Evolutionary conservation across 2,329 filamentous ascomycete species (phyloP).

Genomic region (Botrytis cinerea): DNA sequence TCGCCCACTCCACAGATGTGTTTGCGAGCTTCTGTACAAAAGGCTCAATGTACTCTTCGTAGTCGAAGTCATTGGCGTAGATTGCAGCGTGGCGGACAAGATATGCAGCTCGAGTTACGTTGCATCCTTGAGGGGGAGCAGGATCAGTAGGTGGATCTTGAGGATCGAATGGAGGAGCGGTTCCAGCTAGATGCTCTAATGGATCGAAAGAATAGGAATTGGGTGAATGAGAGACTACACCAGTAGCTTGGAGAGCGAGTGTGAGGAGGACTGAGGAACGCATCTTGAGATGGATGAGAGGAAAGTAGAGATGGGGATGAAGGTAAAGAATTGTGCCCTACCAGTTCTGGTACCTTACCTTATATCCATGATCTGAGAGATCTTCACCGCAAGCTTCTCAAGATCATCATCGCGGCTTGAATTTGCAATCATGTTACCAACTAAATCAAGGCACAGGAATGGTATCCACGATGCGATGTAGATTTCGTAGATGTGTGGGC

Average conservation of each 20-base stretch:
- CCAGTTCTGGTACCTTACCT: constrained; percentile 9
- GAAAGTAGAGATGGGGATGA: not conserved
- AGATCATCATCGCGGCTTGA: constrained; percentile 1
- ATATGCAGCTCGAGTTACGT: constrained; percentile 51
- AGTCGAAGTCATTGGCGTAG: constrained; percentile 55
- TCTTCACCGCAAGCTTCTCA: not conserved
- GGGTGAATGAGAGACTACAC: constrained; percentile 27
- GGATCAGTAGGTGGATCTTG: constrained; percentile 50
- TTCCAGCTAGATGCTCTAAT: constrained; percentile 51
- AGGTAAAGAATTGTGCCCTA: not conserved
- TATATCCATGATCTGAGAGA: constrained; percentile 19
- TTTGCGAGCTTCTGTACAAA: constrained; percentile 52
- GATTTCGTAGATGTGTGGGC: not conserved
- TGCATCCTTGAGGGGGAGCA: constrained; percentile 51
- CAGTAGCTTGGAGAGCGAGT: constrained; percentile 17
- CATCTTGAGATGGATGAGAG: constrained; percentile 14
- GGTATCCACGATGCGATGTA: not conserved
- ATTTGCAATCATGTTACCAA: not conserved
- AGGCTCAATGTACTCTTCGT: constrained; percentile 52
- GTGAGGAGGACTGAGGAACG: constrained; percentile 19
- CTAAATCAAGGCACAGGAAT: constrained; percentile 20
- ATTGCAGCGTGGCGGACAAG: constrained; percentile 54
- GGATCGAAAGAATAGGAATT: constrained; percentile 48
- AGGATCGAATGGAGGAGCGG: constrained; percentile 53
- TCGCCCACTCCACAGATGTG: constrained; percentile 50